Conservation (phyloP, 148 eudicot species). For the Linanthus parryae region DNA sequence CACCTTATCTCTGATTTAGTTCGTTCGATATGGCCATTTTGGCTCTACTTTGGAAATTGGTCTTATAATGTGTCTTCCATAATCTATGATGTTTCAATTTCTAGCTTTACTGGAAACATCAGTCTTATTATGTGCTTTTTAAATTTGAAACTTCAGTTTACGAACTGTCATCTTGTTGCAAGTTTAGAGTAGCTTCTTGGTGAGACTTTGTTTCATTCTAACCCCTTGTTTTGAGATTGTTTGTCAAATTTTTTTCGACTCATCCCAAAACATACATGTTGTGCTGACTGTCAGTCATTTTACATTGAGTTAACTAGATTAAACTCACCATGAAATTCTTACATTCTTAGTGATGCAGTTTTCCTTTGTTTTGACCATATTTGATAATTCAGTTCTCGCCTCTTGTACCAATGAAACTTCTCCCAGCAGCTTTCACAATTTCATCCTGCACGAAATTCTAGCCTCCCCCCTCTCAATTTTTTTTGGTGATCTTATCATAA, state of each 20-base stretch:
- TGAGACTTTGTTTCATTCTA: too few relatives aligned
- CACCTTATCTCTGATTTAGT: too few relatives aligned
- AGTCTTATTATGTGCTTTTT: conserved; percentile 97
- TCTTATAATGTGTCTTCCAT: conserved; percentile 90
- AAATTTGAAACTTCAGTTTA: conserved; percentile 40
- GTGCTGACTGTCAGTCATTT: background rate
- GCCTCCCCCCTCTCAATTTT: conserved; percentile 99
- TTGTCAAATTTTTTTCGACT: too few relatives aligned
- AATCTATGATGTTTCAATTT: conserved; percentile 95
- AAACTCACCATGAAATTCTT: conserved; percentile 87
- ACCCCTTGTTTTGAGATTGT: too few relatives aligned
- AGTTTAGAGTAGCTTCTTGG: too few relatives aligned
- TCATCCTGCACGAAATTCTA: conserved; percentile 94
- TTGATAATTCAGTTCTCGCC: conserved; percentile 94
- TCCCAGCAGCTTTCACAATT: conserved; percentile 95
- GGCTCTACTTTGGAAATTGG: too few relatives aligned
- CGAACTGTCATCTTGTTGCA: too few relatives aligned
- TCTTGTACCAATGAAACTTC: conserved; percentile 90
- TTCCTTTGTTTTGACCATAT: conserved; percentile 99
- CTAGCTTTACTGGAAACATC: conserved; percentile 95
- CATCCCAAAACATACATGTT: background rate
- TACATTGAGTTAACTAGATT: background rate
- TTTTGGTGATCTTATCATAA: conserved; percentile 91
- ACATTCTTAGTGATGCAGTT: conserved; percentile 96
- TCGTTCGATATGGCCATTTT: too few relatives aligned